Evolutionary conservation across 495 filamentous ascomycete genomes (phyloP).

Genomic region (Filosporella fistucella): DNA sequence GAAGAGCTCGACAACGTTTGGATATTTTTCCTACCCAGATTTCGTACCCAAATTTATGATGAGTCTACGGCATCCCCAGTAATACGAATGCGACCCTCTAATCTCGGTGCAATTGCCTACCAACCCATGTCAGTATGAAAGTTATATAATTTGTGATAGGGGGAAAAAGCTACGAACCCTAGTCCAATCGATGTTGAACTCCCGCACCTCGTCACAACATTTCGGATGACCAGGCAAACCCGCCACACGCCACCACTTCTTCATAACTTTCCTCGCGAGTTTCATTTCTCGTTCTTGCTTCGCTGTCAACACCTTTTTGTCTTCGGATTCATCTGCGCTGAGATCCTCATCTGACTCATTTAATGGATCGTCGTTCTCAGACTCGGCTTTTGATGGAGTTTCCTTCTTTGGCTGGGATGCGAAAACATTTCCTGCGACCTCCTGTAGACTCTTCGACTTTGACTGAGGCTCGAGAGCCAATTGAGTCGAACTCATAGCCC

Average conservation of each 20-base stretch:
- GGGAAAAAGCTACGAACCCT: not conserved
- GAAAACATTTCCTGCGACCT: not conserved
- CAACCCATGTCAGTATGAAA: not conserved
- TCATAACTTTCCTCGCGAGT: slow-evolving; percentile 1
- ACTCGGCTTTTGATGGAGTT: not conserved
- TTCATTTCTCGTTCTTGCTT: slow-evolving; percentile 2
- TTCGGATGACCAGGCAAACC: slow-evolving; percentile 1
- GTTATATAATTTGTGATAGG: not conserved
- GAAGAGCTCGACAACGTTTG: too few species aligned
- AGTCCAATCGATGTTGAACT: not conserved
- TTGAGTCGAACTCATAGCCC: not conserved
- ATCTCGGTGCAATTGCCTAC: not conserved
- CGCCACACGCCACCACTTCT: slow-evolving; percentile 1
- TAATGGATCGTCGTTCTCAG: not conserved
- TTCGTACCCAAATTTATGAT: not conserved
- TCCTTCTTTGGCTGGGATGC: not conserved
- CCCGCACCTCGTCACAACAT: not conserved
- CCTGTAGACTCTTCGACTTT: not conserved
- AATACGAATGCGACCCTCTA: slow-evolving; percentile 1
- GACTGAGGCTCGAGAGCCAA: not conserved
- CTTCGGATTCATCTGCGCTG: not conserved
- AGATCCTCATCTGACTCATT: not conserved
- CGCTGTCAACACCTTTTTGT: not conserved
- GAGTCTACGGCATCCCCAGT: not conserved
- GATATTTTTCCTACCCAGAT: too few species aligned